These are phyloP conservation scores for Pseudohyphozyma bogoriensis DNA, from an alignment of 768 basidiomycete species.

Conservation along the genomic window DNA sequence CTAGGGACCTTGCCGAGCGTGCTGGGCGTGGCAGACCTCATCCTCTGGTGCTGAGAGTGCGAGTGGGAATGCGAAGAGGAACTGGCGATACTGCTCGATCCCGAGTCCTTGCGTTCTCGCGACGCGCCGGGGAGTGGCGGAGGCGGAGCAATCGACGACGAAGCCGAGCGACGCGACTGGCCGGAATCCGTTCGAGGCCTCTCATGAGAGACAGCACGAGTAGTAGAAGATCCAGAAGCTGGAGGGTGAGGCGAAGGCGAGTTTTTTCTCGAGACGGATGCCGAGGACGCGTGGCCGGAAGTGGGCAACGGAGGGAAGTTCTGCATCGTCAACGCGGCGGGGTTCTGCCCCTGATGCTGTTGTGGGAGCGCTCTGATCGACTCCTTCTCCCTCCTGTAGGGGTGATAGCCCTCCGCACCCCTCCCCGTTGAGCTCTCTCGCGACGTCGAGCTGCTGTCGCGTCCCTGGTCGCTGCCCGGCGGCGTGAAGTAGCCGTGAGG, in stretches of 20 bases:
- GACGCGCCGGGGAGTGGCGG: slow-evolving; percentile 7
- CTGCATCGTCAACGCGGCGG: not conserved
- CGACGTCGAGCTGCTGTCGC: no score
- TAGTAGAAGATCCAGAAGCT: not conserved
- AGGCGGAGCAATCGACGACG: not conserved
- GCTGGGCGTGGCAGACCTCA: not conserved
- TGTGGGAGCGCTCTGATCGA: not conserved
- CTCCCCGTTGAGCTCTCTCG: no score
- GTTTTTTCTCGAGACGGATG: not conserved
- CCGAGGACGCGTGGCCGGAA: not conserved
- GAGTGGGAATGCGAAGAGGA: not conserved
- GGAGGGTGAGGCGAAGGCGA: not conserved
- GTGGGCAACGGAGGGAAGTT: slow-evolving; percentile 3
- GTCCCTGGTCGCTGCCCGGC: slow-evolving; percentile 17
- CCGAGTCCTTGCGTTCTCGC: slow-evolving; percentile 11
- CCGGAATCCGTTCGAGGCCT: no score
- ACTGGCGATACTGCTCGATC: not conserved
- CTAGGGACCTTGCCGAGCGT: slow-evolving; percentile 2
- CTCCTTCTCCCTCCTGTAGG: slow-evolving; percentile 7
- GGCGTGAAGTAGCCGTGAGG: slow-evolving; percentile 27
- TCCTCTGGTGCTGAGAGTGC: no score
- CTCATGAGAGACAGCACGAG: no score
- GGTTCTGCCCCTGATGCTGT: not conserved
- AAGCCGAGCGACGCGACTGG: not conserved
- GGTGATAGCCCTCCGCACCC: slow-evolving; percentile 18